A percentile compares a stretch with the other conserved stretches of the same genome.
Evolutionary conservation across 257 asterid genomes (phyloP).

Genomic region (Przewalskia tangutica): DNA sequence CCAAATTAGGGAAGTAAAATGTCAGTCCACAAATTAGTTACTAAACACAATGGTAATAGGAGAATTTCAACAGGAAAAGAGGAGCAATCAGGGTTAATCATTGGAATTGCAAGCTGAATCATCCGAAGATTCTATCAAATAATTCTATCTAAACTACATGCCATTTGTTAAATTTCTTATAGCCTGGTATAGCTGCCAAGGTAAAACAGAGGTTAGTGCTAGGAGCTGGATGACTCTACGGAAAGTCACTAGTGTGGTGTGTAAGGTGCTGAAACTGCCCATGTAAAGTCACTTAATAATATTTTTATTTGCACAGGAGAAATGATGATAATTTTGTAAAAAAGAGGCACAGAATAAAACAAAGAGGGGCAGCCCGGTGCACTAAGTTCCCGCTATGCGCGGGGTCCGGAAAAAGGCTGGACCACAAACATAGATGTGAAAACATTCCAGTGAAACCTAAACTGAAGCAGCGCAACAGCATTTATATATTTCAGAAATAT

Average conservation of each 20-base stretch:
- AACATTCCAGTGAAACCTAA: neutral
- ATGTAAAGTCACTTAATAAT: neutral
- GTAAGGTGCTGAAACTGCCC: neutral
- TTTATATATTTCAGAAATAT: neutral
- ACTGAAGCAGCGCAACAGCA: neutral
- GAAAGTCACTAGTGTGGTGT: neutral
- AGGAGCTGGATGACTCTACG: neutral
- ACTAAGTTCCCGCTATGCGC: too few relatives aligned
- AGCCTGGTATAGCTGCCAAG: neutral
- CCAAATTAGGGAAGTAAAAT: constrained; percentile 15
- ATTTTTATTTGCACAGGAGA: neutral
- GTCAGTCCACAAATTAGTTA: neutral
- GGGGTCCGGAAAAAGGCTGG: too few relatives aligned
- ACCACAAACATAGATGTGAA: neutral
- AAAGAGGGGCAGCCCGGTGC: too few relatives aligned
- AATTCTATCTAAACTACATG: neutral
- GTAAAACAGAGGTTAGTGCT: neutral
- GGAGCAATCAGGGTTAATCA: neutral
- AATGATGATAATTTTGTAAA: neutral
- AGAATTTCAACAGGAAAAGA: neutral
- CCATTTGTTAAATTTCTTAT: neutral
- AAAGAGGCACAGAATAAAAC: neutral
- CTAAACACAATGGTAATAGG: neutral
- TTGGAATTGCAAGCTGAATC: constrained; percentile 1
- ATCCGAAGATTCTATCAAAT: neutral